Conservation (phyloP, 2,329 filamentous ascomycete species). For the Teratosphaeria nubilosa region DNA sequence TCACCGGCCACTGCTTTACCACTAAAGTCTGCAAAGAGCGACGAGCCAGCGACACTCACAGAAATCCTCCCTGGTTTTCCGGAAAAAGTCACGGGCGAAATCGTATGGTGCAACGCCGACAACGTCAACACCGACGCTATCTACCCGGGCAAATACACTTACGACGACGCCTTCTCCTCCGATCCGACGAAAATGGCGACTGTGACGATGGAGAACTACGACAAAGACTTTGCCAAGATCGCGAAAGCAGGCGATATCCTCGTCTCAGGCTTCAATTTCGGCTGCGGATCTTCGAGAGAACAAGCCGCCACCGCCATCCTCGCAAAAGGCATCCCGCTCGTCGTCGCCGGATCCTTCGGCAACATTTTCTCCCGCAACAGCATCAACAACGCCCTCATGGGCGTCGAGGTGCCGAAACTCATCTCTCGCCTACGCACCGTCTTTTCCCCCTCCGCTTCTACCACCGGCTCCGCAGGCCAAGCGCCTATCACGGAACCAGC, state of each 20-base stretch:
- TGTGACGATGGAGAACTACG: slow-evolving; percentile 93
- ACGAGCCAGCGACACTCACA: slow-evolving; percentile 33
- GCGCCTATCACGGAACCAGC: slow-evolving; percentile 41
- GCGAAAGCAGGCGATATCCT: slow-evolving; percentile 67
- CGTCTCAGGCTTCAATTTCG: slow-evolving; percentile 81
- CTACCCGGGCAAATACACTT: slow-evolving; percentile 86
- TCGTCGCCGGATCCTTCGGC: slow-evolving; percentile 70
- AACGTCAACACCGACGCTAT: slow-evolving; percentile 91
- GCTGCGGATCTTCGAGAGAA: slow-evolving; percentile 70
- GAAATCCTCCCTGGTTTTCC: slow-evolving; percentile 81
- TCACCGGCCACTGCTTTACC: not conserved
- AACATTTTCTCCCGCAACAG: slow-evolving; percentile 74
- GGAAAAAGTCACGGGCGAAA: slow-evolving; percentile 71
- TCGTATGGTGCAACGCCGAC: slow-evolving; percentile 75
- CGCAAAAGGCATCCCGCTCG: slow-evolving; percentile 68
- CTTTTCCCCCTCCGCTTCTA: slow-evolving; percentile 31
- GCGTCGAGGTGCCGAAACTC: slow-evolving; percentile 58
- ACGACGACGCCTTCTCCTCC: slow-evolving; percentile 74
- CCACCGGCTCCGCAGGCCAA: slow-evolving; percentile 15
- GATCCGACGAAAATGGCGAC: slow-evolving; percentile 69
- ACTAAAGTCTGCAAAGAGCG: slow-evolving; percentile 15
- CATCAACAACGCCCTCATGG: slow-evolving; percentile 71
- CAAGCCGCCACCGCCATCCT: slow-evolving; percentile 82
- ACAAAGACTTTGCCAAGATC: slow-evolving; percentile 54
- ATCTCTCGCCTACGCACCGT: slow-evolving; percentile 55